These are phyloP conservation scores for Fusarium tanahbumbuense DNA, from an alignment of 2,329 filamentous ascomycete species.

Conservation along the genomic window DNA sequence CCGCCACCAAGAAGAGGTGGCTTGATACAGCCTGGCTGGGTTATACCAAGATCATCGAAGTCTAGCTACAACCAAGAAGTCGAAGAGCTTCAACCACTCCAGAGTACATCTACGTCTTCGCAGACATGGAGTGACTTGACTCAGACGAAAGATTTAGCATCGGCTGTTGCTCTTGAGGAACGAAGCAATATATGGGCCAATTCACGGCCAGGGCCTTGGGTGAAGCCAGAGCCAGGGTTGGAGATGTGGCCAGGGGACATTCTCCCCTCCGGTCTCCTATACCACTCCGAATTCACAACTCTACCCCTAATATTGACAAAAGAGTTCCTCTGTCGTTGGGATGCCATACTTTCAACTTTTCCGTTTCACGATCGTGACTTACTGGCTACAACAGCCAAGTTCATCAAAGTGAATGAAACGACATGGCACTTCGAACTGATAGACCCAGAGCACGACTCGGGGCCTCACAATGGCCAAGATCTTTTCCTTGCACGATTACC, in stretches of 20 bases:
- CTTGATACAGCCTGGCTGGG: neutral
- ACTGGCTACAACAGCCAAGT: neutral
- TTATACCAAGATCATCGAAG: neutral
- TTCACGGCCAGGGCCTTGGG: slow-evolving; percentile 4
- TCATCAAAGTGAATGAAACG: neutral
- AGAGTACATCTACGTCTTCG: neutral
- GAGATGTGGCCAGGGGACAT: slow-evolving; percentile 13
- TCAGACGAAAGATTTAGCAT: neutral
- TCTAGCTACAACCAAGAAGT: neutral
- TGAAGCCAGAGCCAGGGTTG: slow-evolving; percentile 4
- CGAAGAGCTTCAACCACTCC: neutral
- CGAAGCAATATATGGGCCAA: neutral
- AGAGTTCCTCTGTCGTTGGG: slow-evolving; percentile 7
- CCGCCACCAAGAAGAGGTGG: neutral
- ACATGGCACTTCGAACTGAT: neutral
- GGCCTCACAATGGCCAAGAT: slow-evolving; percentile 4
- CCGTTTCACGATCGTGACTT: neutral
- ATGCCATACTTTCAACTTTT: slow-evolving; percentile 3
- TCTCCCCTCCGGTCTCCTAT: slow-evolving; percentile 6
- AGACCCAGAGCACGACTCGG: neutral
- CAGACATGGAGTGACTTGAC: neutral
- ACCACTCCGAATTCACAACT: slow-evolving; percentile 2
- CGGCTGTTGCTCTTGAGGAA: neutral
- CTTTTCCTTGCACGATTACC: slow-evolving; percentile 7
- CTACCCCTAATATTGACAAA: slow-evolving; percentile 3